Evolutionary conservation across 768 basidiomycete species (phyloP), one percentile per base, ranked within the genome.

Genomic region (Russula ochroleuca): DNA sequence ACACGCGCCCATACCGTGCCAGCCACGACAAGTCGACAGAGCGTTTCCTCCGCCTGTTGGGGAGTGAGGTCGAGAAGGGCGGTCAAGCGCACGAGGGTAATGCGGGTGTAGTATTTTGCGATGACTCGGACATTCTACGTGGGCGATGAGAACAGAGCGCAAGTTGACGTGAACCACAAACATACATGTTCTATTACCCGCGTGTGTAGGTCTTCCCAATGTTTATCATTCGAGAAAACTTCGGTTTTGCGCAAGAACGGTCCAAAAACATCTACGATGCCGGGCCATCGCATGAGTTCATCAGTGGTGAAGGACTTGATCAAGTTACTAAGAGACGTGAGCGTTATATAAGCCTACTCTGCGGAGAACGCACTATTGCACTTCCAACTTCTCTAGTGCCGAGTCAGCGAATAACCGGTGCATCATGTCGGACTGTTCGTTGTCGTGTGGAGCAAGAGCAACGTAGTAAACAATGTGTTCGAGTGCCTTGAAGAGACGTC

Each of bases 341-440:
- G 65, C 53, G 50, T 55, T 67, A 28, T 69, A 56, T 43, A 48
- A 25, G 3, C 49, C 45, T 45, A 47, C 1, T 31, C 40, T 48
- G 19, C 37, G 37, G 60, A 67, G 51, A 17, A 76, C 78, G 51
- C 64, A 97, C 94, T 88, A 87, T 73, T 95, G 92, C 47, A 92
- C 78, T 68, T 92, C 87, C 50, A 95, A 79, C 73, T 91, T 94
- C 66, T 80, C 75, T 47, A 98, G 76, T 25, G 88, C 86, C 25
- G 94, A 83, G 73, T 98, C 87, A 50, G 78, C 78, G 71, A 83
- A 90, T 35, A 96, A 80, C 71, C 92, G 90, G 73, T 98, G 87
- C 50, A 99, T 78, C 88, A 98, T 94, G 73, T 98, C 94, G 2
- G 89, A 92, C 75, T 99, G 97, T 75, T 98, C 96, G 72, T 99